phyloP scores from a whole-genome alignment of 2,329 filamentous ascomycete species.

The Ceratocystis smalleyi region DNA sequence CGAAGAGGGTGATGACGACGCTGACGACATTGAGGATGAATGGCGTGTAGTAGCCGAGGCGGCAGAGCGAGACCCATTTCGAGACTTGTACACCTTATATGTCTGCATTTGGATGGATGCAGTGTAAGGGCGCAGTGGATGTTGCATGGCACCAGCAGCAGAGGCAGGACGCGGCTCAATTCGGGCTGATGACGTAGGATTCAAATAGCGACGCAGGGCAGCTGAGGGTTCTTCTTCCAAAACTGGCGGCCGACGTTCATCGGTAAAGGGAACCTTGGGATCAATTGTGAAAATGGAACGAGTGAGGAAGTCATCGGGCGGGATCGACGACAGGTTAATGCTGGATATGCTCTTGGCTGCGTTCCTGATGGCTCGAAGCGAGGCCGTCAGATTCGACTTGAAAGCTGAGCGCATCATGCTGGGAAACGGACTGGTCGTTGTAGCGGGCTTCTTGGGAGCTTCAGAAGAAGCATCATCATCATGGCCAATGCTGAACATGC shows the following conservation, averaged over 20 bases:
- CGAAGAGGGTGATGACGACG: slow-evolving; percentile 18
- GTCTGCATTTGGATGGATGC: slow-evolving; percentile 60
- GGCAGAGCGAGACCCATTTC: slow-evolving; percentile 23
- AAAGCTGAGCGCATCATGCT: slow-evolving; percentile 30
- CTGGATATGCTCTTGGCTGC: slow-evolving; percentile 48
- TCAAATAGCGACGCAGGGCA: slow-evolving; percentile 50
- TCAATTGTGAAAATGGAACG: slow-evolving; percentile 53
- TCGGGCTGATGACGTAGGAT: slow-evolving; percentile 32
- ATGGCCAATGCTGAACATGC: slow-evolving; percentile 19
- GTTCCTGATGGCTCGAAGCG: slow-evolving; percentile 46
- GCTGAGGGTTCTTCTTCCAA: slow-evolving; percentile 50
- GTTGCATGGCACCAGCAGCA: slow-evolving; percentile 21
- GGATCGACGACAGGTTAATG: slow-evolving; percentile 47
- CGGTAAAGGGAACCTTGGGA: slow-evolving; percentile 49
- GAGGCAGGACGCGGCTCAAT: slow-evolving; percentile 18
- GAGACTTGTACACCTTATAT: slow-evolving; percentile 43
- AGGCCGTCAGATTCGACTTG: slow-evolving; percentile 55
- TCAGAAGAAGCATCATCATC: slow-evolving; percentile 4
- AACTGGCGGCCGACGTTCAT: slow-evolving; percentile 48
- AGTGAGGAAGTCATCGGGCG: slow-evolving; percentile 51
- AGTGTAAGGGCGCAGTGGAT: slow-evolving; percentile 32
- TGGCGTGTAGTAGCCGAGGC: slow-evolving; percentile 23
- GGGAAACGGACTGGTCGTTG: slow-evolving; percentile 9
- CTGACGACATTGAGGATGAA: slow-evolving; percentile 22
- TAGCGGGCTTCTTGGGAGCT: background rate